phyloP scores from a whole-genome alignment of 148 eudicot genomes.

The Beta vulgaris region DNA sequence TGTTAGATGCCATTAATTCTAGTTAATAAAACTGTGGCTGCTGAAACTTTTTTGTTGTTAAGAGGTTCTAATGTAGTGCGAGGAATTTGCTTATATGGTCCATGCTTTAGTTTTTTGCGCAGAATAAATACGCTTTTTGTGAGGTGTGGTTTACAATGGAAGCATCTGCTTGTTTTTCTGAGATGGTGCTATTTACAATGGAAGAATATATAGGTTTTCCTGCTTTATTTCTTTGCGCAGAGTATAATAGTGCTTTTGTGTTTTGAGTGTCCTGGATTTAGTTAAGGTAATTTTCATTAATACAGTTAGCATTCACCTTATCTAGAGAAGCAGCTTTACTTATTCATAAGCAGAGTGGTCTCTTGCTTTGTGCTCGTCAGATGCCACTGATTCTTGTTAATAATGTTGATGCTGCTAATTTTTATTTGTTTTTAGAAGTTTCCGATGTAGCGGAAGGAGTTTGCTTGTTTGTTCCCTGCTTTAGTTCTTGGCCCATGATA shows the following conservation, averaged over 20 bases:
- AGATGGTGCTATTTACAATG: too few species aligned
- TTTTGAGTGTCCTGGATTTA: neutral
- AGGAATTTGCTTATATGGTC: too few species aligned
- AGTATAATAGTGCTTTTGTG: neutral
- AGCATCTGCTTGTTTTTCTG: too few species aligned
- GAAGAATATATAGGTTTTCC: too few species aligned
- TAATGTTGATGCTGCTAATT: neutral
- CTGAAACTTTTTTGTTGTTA: too few species aligned
- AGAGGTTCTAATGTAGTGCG: too few species aligned
- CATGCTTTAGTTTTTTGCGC: neutral
- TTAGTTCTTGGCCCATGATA: neutral
- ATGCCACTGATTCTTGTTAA: neutral
- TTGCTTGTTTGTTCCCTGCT: neutral
- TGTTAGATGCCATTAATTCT: neutral
- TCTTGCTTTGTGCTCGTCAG: neutral
- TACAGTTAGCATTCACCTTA: neutral
- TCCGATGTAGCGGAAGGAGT: too few species aligned
- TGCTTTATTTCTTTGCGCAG: neutral
- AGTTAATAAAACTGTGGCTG: too few species aligned
- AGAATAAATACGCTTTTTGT: neutral
- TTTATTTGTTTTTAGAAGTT: too few species aligned
- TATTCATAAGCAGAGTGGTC: neutral
- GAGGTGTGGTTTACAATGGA: neutral
- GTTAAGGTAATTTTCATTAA: neutral
- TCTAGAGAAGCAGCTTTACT: neutral